These are phyloP conservation scores for Cladosporium cucumerinum DNA, from an alignment of 2,329 filamentous ascomycete species.

Conservation along the genomic window DNA sequence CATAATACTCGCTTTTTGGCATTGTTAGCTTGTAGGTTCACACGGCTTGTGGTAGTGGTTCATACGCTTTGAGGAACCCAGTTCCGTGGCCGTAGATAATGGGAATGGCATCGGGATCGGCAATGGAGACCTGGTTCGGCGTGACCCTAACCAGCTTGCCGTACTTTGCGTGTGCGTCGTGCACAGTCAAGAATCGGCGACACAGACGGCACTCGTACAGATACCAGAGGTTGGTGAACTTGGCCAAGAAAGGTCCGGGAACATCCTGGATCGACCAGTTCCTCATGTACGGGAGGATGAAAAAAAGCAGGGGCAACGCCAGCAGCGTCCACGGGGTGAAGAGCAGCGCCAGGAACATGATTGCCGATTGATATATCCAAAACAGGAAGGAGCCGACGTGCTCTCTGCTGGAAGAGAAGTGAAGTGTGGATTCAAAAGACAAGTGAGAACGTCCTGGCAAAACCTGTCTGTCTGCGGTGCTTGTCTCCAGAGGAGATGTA, in stretches of 20 bases:
- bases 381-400: neutral
- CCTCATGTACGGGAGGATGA: conserved; percentile 58
- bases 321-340: conserved; percentile 48
- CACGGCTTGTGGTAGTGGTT: neutral
- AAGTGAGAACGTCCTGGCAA: neutral
- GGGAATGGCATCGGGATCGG: conserved; percentile 73
- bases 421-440: neutral
- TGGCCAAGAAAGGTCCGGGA: conserved; percentile 61
- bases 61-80: conserved; percentile 44
- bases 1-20: conserved; percentile 47
- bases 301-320: conserved; percentile 51
- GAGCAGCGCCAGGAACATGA: conserved; percentile 40
- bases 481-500: neutral
- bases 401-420: neutral
- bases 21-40: neutral
- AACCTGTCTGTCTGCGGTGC: neutral
- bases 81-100: conserved; percentile 67
- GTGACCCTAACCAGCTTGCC: conserved; percentile 39
- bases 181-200: conserved; percentile 50
- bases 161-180: conserved; percentile 48
- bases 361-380: conserved; percentile 25
- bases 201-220: conserved; percentile 62
- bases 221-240: conserved; percentile 79
- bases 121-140: conserved; percentile 52
- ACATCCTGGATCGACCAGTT: conserved; percentile 55